Percentiles rank a stretch among this genome's conserved stretches.
phyloP scores from a whole-genome alignment of 805 yeast genomes.

The Kazachstania kunashirensis region DNA sequence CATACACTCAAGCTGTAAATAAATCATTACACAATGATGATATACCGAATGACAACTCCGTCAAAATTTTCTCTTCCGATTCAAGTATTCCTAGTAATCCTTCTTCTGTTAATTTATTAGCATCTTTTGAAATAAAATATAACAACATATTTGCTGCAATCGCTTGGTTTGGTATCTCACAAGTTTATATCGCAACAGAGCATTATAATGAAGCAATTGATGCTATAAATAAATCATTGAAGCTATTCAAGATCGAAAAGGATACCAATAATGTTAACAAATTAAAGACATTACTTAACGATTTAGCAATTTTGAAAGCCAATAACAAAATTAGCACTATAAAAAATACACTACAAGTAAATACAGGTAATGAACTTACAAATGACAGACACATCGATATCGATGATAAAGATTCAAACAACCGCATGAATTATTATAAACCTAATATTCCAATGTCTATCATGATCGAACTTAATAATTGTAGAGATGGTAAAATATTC shows the following conservation, averaged over 20 bases:
- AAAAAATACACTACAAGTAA: not conserved
- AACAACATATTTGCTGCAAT: slow-evolving; percentile 17
- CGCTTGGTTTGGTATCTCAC: slow-evolving; percentile 26
- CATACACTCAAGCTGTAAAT: slow-evolving; percentile 55
- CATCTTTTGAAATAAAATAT: slow-evolving; percentile 5
- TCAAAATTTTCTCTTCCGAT: not conserved
- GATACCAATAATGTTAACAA: slow-evolving; percentile 1
- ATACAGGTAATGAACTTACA: not conserved
- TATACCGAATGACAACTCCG: not conserved
- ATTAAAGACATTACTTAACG: slow-evolving; percentile 4
- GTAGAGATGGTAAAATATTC: slow-evolving; percentile 13
- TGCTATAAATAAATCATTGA: slow-evolving; percentile 14
- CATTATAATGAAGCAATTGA: slow-evolving; percentile 15
- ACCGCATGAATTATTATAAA: slow-evolving; percentile 6
- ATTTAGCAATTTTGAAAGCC: slow-evolving; percentile 3
- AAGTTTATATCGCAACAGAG: slow-evolving; percentile 16
- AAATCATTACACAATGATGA: slow-evolving; percentile 16
- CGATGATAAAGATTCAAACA: not conserved
- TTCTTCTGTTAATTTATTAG: not conserved
- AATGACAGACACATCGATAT: too few relatives aligned
- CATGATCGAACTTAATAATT: slow-evolving; percentile 14
- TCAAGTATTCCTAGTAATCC: not conserved
- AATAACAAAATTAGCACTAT: slow-evolving; percentile 1
- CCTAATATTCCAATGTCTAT: slow-evolving; percentile 18
- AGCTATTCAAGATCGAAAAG: slow-evolving; percentile 12